Conservation (phyloP, 1,284 basidiomycete genomes). For the Trichosporon sp. region DNA sequence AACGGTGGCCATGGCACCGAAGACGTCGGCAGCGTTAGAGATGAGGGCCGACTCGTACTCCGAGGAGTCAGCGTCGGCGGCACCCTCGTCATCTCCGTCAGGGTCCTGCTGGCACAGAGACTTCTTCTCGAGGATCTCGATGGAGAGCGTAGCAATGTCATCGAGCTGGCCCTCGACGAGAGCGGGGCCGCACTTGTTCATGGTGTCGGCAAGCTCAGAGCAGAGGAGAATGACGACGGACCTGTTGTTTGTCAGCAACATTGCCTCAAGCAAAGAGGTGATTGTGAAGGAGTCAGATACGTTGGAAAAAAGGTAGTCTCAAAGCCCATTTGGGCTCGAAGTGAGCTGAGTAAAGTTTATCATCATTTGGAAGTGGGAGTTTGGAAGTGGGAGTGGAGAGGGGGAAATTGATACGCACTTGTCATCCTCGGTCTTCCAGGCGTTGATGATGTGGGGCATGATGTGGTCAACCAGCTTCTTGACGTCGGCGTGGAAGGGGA, state of each 20-base stretch:
- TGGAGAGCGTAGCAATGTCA: slow-evolving; percentile 67
- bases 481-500: slow-evolving; percentile 68
- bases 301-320: slow-evolving; percentile 52
- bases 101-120: slow-evolving; percentile 93
- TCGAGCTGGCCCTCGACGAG: slow-evolving; percentile 70
- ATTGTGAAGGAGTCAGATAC: slow-evolving; percentile 35
- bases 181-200: slow-evolving; percentile 82
- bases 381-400: slow-evolving; percentile 8
- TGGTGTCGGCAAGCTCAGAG: slow-evolving; percentile 79
- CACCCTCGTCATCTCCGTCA: slow-evolving; percentile 84
- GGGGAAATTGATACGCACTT: slow-evolving; percentile 62
- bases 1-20: slow-evolving; percentile 79
- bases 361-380: slow-evolving; percentile 55
- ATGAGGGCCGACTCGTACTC: slow-evolving; percentile 97
- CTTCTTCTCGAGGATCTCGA: slow-evolving; percentile 84
- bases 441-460: slow-evolving; percentile 71
- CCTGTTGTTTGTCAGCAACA: slow-evolving; percentile 54
- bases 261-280: slow-evolving; percentile 6
- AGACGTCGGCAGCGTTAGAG: slow-evolving; percentile 89
- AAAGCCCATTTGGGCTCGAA: slow-evolving; percentile 61
- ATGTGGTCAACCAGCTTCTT: slow-evolving; percentile 74
- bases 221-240: slow-evolving; percentile 81
- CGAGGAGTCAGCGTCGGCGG: slow-evolving; percentile 61
- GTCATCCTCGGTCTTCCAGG: slow-evolving; percentile 94
- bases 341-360: slow-evolving; percentile 76